Base-by-base conservation (phyloP, 345 rosid species). In the Populus deltoides region DNA sequence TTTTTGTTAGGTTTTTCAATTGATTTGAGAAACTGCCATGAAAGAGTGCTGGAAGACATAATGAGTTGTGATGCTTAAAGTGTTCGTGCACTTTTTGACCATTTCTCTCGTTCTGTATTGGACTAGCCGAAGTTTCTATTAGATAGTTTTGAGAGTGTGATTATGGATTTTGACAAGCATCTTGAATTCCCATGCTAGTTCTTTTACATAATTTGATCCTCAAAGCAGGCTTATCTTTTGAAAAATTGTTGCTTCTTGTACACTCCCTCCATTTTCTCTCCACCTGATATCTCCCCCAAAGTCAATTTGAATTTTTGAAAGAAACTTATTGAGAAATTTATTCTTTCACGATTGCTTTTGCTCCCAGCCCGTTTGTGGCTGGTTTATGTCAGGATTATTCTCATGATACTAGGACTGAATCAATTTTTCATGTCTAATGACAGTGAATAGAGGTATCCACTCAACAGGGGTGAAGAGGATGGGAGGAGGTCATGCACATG, bases 391-490 rank as follows among this genome's bases (percentile, higher is more conserved):
- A 49, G 29, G 0, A 11, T 75, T 63, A 4, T 43, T 70, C 27
- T 27, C 16, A n/a, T 43, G 51, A 31, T 57, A 8, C 6, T 62
- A 25, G 70, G 36, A 10, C 24, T 38, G 36, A 71, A 71, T 76
- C 43, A 70, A 41, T 22, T 16, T n/a, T 31, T 17, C 39, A 20
- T 67, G 24, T 20, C 35, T 27, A 77, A 4, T 67, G 62, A 25
- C 80, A 79, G 85, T 18, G n/a, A 79, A 38, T 71, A 76, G 85
- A 69, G 78, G 83, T 0, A 41, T 79, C 53, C 97, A 89, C 82
- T 89, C 93, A 12, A 92, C 90, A n/a, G 92, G 92, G 70, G 89
- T 88, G 87, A 92, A 92, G 87, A 86, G 88, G 72, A 92, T 92
- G 90, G 89, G 96, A 8, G 94, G 96, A 79, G 93, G 86, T 62